Percentiles rank a stretch among this genome's conserved stretches.
Evolutionary conservation across 2,329 filamentous ascomycete genomes (phyloP).

Genomic region (Botrytis aclada): DNA sequence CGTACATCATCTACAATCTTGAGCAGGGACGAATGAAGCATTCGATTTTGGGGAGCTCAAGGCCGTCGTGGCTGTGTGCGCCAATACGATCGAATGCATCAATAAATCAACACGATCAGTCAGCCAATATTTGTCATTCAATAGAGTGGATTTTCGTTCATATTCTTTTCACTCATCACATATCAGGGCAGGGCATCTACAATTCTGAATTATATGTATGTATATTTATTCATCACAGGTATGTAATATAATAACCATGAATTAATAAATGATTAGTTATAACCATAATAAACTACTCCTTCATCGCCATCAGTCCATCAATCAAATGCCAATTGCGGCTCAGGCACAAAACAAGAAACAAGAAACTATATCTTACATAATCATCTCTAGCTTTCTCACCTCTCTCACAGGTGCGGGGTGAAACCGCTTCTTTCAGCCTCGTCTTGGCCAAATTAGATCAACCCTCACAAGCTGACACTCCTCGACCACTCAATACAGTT

Average conservation of each 20-base stretch:
- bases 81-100: too few species aligned
- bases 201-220: too few species aligned
- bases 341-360: not conserved
- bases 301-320: not conserved
- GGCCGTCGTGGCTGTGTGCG: too few species aligned
- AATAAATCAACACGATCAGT: too few species aligned
- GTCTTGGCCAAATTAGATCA: not conserved
- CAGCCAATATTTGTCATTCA: too few species aligned
- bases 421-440: not conserved
- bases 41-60: not conserved
- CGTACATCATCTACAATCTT: constrained; percentile 1
- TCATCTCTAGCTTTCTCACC: not conserved
- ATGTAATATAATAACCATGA: too few species aligned
- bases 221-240: too few species aligned
- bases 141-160: too few species aligned
- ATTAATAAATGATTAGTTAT: too few species aligned
- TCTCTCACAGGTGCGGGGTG: not conserved
- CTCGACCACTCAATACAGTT: not conserved
- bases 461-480: not conserved
- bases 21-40: too few species aligned
- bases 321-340: not conserved
- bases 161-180: not conserved
- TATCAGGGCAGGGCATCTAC: too few species aligned
- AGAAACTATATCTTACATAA: not conserved
- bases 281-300: too few species aligned